phyloP scores from a whole-genome alignment of 2,329 filamentous ascomycete species.

The Fusarium sp. region DNA sequence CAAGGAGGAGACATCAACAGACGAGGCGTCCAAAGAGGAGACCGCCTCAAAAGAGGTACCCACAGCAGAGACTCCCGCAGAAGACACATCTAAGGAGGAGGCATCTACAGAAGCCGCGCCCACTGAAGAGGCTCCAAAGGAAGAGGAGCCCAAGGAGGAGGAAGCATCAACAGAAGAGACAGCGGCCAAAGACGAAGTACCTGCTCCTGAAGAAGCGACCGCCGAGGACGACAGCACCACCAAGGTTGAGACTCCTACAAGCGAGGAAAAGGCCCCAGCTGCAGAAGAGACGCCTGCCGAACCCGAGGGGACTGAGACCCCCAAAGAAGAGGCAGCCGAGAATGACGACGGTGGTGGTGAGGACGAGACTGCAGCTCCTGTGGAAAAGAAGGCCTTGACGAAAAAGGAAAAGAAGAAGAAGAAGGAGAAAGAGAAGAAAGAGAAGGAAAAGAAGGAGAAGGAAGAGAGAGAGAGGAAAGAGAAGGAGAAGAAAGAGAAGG shows the following conservation, averaged over 20 bases:
- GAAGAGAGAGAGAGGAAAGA: conserved; percentile 55
- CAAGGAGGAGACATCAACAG: conserved; percentile 10
- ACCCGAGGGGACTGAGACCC: neutral
- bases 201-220: conserved; percentile 1
- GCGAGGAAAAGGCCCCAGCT: neutral
- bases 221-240: neutral
- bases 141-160: conserved; percentile 5
- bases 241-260: neutral
- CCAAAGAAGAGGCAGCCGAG: neutral
- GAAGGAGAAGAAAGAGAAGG: conserved; percentile 35
- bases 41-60: conserved; percentile 2
- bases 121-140: neutral
- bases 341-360: conserved; percentile 25
- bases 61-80: conserved; percentile 8
- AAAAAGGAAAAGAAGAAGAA: conserved; percentile 27
- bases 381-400: conserved; percentile 24
- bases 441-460: conserved; percentile 40
- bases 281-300: conserved; percentile 1
- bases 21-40: conserved; percentile 5
- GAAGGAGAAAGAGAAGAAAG: conserved; percentile 27
- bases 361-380: conserved; percentile 14
- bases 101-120: conserved; percentile 4
- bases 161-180: conserved; percentile 9
- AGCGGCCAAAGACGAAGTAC: neutral
- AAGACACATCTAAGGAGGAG: conserved; percentile 14